These are phyloP conservation scores for Cladobotryum mycophilum DNA, from an alignment of 2,329 filamentous ascomycete species.

Conservation along the genomic window DNA sequence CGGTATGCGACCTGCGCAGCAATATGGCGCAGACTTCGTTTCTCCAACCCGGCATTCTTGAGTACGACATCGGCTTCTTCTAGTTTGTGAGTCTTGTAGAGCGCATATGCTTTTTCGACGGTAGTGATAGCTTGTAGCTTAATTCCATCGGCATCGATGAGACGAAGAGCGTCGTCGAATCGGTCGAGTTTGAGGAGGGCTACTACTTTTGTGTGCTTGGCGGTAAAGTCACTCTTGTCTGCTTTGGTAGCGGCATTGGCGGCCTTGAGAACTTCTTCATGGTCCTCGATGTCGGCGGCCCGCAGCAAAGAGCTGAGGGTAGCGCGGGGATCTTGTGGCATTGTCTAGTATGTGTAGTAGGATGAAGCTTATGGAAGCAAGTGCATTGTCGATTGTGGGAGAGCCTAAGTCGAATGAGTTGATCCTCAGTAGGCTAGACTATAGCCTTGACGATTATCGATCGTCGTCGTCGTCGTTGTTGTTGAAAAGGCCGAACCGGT, in stretches of 20 bases:
- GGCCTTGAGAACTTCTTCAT: constrained; percentile 64
- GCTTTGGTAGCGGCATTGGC: constrained; percentile 56
- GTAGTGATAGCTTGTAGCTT: constrained; percentile 53
- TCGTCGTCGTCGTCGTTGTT: too few species aligned
- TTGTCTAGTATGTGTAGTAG: constrained; percentile 16
- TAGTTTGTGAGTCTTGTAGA: constrained; percentile 71
- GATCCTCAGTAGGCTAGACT: neutral
- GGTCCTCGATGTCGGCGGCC: constrained; percentile 56
- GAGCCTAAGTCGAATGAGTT: constrained; percentile 1
- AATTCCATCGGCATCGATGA: constrained; percentile 57
- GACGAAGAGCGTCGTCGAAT: constrained; percentile 68
- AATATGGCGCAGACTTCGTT: constrained; percentile 43
- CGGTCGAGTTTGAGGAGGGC: constrained; percentile 77
- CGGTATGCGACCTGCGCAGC: constrained; percentile 67
- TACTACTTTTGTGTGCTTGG: constrained; percentile 64
- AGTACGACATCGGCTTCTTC: constrained; percentile 53
- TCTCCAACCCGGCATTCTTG: constrained; percentile 23
- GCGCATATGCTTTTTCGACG: constrained; percentile 72
- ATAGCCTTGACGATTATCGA: neutral
- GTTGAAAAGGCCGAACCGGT: too few species aligned
- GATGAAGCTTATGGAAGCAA: constrained; percentile 1
- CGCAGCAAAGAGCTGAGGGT: constrained; percentile 50
- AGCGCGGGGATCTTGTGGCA: constrained; percentile 42
- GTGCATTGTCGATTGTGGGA: constrained; percentile 11
- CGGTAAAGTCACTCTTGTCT: constrained; percentile 51